A percentile compares a stretch with the other conserved stretches of the same genome.
phyloP scores from a whole-genome alignment of 805 yeast species.

The Wickerhamomyces queroliae region DNA sequence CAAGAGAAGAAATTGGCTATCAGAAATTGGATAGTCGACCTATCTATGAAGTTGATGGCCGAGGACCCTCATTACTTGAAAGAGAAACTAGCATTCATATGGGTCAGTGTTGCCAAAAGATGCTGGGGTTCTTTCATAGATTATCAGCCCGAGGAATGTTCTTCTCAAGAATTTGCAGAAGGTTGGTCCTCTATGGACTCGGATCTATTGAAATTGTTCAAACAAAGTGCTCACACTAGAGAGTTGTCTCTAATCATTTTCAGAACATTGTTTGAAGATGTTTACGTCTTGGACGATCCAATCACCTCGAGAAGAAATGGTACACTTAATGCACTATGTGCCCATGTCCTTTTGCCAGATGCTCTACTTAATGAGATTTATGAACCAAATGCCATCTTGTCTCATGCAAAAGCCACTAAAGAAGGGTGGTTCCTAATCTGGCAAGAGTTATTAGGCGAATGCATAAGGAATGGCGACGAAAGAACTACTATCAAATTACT shows the following conservation, averaged over 20 bases:
- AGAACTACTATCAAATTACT: constrained; percentile 59
- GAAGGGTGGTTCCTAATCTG: constrained; percentile 89
- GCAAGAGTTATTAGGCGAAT: constrained; percentile 49
- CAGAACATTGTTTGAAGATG: constrained; percentile 87
- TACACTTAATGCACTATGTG: constrained; percentile 76
- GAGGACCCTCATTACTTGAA: constrained; percentile 84
- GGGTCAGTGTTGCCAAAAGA: constrained; percentile 90
- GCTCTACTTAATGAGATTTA: constrained; percentile 55
- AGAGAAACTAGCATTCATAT: constrained; percentile 82
- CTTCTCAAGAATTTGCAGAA: constrained; percentile 45
- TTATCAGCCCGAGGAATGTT: constrained; percentile 22
- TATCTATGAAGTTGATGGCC: constrained; percentile 52
- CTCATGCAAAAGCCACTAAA: constrained; percentile 56
- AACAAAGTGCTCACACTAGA: constrained; percentile 51
- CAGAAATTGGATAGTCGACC: constrained; percentile 79
- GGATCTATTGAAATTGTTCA: constrained; percentile 73
- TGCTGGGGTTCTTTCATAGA: constrained; percentile 79
- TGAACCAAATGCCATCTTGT: constrained; percentile 58
- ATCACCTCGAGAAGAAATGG: constrained; percentile 75
- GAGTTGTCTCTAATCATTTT: constrained; percentile 75
- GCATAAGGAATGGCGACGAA: constrained; percentile 31
- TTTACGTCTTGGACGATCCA: constrained; percentile 87
- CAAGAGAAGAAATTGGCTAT: constrained; percentile 58
- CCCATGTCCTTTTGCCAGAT: constrained; percentile 75
- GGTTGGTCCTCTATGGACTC: constrained; percentile 90